Percentiles rank a stretch among this genome's conserved stretches.
Conservation (phyloP, 192 early-diverging fungal species). For the Podila minutissima region DNA sequence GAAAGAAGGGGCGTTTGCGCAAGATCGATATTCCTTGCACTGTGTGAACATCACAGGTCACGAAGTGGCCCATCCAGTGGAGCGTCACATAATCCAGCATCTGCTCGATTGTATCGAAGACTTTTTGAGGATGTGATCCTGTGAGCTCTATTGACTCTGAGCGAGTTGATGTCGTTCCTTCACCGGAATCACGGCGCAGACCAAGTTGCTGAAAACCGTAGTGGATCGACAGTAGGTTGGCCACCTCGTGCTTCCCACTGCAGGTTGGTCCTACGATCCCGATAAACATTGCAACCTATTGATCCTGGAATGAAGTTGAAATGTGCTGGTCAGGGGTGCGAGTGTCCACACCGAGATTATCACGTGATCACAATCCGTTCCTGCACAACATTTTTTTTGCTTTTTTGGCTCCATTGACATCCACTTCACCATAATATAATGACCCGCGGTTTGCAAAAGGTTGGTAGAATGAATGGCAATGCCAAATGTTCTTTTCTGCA, state of each 20-base stretch:
- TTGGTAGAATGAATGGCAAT: not conserved
- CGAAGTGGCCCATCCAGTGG: slow-evolving; percentile 79
- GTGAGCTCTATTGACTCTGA: not conserved
- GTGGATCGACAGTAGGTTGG: slow-evolving; percentile 60
- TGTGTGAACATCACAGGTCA: slow-evolving; percentile 70
- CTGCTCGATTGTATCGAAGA: slow-evolving; percentile 66
- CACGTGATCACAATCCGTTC: too few relatives aligned
- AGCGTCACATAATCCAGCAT: slow-evolving; percentile 76
- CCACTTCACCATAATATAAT: slow-evolving; percentile 19
- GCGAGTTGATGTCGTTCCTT: not conserved
- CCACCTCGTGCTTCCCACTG: slow-evolving; percentile 74
- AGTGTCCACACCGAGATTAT: not conserved
- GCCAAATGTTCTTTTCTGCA: not conserved
- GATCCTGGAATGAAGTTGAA: not conserved
- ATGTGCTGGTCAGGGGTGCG: not conserved
- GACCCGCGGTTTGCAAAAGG: slow-evolving; percentile 52
- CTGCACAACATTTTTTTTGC: not conserved
- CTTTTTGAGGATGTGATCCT: not conserved
- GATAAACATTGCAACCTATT: slow-evolving; percentile 69
- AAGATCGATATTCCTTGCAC: slow-evolving; percentile 67
- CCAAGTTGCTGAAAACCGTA: slow-evolving; percentile 57
- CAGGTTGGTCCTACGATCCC: slow-evolving; percentile 71
- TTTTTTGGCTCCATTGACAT: not conserved
- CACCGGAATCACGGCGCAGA: not conserved
- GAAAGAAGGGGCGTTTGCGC: slow-evolving; percentile 83